Percentiles rank a stretch among this genome's conserved stretches.
phyloP scores from a whole-genome alignment of 805 yeast species.

The Wickerhamomyces strasburgensis region DNA sequence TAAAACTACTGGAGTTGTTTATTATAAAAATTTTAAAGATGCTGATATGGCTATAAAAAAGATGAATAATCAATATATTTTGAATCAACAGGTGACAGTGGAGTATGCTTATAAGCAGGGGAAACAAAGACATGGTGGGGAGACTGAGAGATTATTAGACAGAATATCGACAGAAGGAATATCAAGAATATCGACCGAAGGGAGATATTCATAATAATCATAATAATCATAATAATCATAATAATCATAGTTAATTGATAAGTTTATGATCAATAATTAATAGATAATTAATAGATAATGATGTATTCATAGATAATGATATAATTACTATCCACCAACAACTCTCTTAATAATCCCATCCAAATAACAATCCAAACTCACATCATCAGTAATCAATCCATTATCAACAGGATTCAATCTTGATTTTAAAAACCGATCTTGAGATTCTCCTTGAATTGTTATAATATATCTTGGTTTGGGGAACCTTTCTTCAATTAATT shows the following conservation, averaged over 20 bases:
- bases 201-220: no score
- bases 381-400: constrained; percentile 14
- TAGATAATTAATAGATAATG: no score
- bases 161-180: no score
- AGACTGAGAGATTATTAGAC: no score
- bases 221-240: constrained; percentile 48
- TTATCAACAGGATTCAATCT: constrained; percentile 67
- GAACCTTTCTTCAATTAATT: constrained; percentile 80
- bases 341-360: constrained; percentile 1
- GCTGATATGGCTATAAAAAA: constrained; percentile 68
- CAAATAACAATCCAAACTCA: constrained; percentile 5
- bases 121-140: constrained; percentile 25
- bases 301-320: no score
- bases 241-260: no score
- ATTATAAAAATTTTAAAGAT: constrained; percentile 56
- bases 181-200: neutral
- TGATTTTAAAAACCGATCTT: constrained; percentile 89
- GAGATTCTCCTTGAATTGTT: constrained; percentile 95
- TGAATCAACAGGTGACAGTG: constrained; percentile 58
- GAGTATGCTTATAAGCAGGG: constrained; percentile 39
- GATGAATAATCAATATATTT: constrained; percentile 63
- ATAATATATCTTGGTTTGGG: constrained; percentile 95
- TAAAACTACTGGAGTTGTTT: constrained; percentile 59
- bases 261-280: no score
- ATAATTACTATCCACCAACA: constrained; percentile 41